phyloP scores from a whole-genome alignment of 805 yeast genomes.

The Barnettozyma sp. region DNA sequence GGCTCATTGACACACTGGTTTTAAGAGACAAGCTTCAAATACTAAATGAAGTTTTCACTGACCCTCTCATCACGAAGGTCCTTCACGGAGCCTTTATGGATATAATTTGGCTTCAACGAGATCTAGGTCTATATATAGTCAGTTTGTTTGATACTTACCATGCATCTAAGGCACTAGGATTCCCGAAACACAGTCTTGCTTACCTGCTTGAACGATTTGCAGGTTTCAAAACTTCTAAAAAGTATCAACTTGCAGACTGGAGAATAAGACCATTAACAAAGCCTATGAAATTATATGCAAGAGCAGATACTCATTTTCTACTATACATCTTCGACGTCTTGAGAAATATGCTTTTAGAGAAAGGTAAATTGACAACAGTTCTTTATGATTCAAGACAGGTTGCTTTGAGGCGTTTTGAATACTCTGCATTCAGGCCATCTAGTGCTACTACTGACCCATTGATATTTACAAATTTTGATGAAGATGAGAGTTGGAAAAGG shows the following conservation, averaged over 20 bases:
- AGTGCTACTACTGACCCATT: conserved; percentile 18
- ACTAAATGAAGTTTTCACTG: conserved; percentile 69
- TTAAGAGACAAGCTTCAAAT: conserved; percentile 63
- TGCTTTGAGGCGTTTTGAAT: conserved; percentile 77
- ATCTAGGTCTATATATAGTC: conserved; percentile 85
- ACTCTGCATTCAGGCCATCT: conserved; percentile 53
- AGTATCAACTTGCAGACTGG: conserved; percentile 97
- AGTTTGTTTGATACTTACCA: conserved; percentile 87
- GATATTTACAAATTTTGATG: conserved; percentile 47
- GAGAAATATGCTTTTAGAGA: conserved; percentile 51
- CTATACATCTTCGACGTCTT: conserved; percentile 72
- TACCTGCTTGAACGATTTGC: conserved; percentile 76
- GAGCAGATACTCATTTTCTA: conserved; percentile 92
- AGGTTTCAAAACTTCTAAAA: conserved; percentile 80
- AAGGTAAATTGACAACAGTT: conserved; percentile 50
- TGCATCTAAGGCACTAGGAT: conserved; percentile 75
- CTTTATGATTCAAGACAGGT: conserved; percentile 70
- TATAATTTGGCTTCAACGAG: conserved; percentile 94
- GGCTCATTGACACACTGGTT: conserved; percentile 77
- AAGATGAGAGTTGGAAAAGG: conserved; percentile 58
- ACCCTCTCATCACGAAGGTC: conserved; percentile 78
- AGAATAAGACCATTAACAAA: conserved; percentile 75
- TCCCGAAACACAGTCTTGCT: conserved; percentile 80
- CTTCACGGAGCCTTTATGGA: conserved; percentile 98
- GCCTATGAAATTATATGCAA: conserved; percentile 78